Evolutionary conservation across 441 rosid species (phyloP), one percentile per base, ranked within the genome.

Genomic region (Populus tomentosa): DNA sequence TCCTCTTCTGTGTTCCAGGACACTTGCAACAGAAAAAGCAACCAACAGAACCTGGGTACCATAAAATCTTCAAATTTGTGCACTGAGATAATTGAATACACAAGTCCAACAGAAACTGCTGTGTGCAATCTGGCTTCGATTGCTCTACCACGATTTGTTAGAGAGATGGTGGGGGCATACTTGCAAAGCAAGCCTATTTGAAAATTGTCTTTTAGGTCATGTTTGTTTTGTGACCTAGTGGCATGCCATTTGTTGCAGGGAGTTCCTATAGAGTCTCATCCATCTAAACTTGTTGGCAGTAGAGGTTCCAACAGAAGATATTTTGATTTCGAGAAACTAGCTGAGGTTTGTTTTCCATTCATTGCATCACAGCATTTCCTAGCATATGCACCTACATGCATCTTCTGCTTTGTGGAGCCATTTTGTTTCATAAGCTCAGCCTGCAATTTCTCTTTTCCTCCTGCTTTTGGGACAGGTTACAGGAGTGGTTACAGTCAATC

Each of bases 101-200:
- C 95, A 16, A 94, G 98, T 80, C 97, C 98, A 77, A 88, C 95
- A 67, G 97, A 94, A 84, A 90, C 94, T 66, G 97, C 97, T 69
- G 98, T 94, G n/a, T 94, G 98, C 83, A 94, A 94, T 82, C 86
- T 92, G 75, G 97, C 98, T 69, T 94, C 98, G 38, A 94, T 94
- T 88, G 97, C 98, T 62, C 80, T 94, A 67, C 97, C 97, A 1
- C 89, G 95, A 74, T 94, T 82, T 77, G 97, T 91, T 30, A 87
- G 97, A 78, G 98, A 90, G 75, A 92, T 81, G 89, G 98, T 92
- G 21, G 62, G 62, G 82, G 30, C 16, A 64, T 71, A 26, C 9
- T 23, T 62, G 46, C 46, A 40, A 40, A 10, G 46, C 46, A 40
- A 40, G 35, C 36, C 20, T 40, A 4, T 33, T 66, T 73, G 1